Evolutionary conservation across 176 grass and related monocot species (phyloP).

Genomic region (Bonia amplexicaulis): DNA sequence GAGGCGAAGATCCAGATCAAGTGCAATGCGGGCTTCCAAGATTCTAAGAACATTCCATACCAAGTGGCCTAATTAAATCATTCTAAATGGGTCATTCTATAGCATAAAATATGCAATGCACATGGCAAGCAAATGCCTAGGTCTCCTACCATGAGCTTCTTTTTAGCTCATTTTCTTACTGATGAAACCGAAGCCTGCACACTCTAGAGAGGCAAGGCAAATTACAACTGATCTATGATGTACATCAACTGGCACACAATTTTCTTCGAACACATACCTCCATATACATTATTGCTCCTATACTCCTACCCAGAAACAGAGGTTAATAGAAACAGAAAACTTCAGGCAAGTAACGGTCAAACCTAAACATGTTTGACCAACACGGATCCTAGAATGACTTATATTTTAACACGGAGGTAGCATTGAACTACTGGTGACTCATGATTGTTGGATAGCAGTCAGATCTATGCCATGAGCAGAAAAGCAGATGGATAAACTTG

Average conservation of each 20-base stretch:
- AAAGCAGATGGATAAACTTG: constrained; percentile 2
- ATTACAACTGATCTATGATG: constrained; percentile 25
- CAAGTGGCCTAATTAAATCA: constrained; percentile 23
- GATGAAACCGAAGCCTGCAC: constrained; percentile 8
- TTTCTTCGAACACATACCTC: constrained; percentile 2
- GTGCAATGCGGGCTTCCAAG: background rate
- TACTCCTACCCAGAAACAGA: constrained; percentile 20
- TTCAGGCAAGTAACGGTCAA: background rate
- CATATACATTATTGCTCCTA: constrained; percentile 23
- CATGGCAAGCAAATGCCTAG: constrained; percentile 13
- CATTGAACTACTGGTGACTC: background rate
- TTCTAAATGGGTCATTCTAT: constrained; percentile 1
- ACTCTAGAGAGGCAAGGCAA: constrained; percentile 4
- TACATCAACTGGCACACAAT: constrained; percentile 17
- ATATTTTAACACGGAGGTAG: no score
- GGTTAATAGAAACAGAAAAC: background rate
- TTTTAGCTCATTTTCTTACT: constrained; percentile 3
- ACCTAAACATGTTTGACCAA: no score
- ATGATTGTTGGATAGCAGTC: constrained; percentile 6
- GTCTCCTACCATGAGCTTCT: background rate
- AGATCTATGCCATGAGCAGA: constrained; percentile 8
- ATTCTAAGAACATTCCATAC: background rate
- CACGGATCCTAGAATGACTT: no score
- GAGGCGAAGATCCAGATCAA: constrained; percentile 10
- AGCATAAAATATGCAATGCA: constrained; percentile 21